Evolutionary conservation across 2,329 filamentous ascomycete genomes (phyloP), one percentile per base, ranked within the genome.

Genomic region (Teratosphaeria gauchensis): DNA sequence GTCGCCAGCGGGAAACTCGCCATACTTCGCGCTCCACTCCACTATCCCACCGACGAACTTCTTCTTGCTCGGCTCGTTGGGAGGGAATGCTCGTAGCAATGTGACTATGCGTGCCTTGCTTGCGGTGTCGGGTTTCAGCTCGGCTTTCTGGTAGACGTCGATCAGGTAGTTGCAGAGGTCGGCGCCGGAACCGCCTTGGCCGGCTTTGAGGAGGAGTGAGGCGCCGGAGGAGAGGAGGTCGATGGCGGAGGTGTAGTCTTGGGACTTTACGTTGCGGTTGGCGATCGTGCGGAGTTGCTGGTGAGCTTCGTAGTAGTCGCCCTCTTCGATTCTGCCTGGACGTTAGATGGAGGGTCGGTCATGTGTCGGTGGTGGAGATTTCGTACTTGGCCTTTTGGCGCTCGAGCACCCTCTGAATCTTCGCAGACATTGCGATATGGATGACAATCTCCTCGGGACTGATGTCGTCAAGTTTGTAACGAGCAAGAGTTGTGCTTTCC

Each of bases 281-380:
- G 92, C 92, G 66, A 96, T 92, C 57, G 96, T 92, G 63, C 94
- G 90, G 65, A 96, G 90, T 79, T 99, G 94, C 76, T 99, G 94
- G 77, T 97, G 92, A 59, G 94, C 94, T 82, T 99, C 94, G 79
- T 99, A 99, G 81, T 85, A 96, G 73, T 94, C 87, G 69, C 92
- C 92, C 75, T 95, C 90, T 65, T 84, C 81, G 75, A 96, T 96
- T 75, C 90, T 89, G 69, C 31, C 35, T 42, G 59, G 51, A 54
- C 61, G 38, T 65, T 11, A 63, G 31, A 11, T 19, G 48, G 31
- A 11, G 33, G 33, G 33, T 24, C 38, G 35, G 7, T 9, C 11
- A 19, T 28, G 4, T 33, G 21, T 35, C 51, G 42, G 24, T 14
- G 28, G 2, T 48, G 16, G 3, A 48, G 9, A 16, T 48, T 21